Conservation (phyloP, 176 grass and related monocot genomes). For the Zizania latifolia region DNA sequence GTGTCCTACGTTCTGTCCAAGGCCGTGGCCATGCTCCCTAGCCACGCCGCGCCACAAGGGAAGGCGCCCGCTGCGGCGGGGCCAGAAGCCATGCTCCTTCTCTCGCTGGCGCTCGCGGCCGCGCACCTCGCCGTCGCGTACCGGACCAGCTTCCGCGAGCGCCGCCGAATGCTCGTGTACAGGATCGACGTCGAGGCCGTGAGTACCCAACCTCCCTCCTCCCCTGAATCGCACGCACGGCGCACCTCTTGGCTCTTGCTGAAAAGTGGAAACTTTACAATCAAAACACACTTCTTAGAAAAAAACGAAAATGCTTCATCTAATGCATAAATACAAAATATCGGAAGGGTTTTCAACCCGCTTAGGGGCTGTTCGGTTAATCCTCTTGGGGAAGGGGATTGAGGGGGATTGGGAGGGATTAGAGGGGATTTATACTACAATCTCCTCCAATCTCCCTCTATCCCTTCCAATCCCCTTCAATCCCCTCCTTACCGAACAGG, state of each 20-base stretch:
- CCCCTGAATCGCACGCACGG: not conserved
- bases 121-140: constrained; percentile 82
- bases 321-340: too few relatives aligned
- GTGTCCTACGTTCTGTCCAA: constrained; percentile 59
- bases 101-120: constrained; percentile 60
- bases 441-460: too few relatives aligned
- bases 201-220: constrained; percentile 3
- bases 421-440: too few relatives aligned
- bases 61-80: not conserved
- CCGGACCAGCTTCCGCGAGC: constrained; percentile 82
- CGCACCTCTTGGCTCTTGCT: too few relatives aligned
- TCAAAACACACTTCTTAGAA: not conserved
- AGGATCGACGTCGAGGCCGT: constrained; percentile 95
- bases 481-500: too few relatives aligned
- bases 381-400: too few relatives aligned
- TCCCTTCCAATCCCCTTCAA: too few relatives aligned
- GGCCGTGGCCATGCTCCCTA: constrained; percentile 29
- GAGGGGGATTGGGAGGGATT: too few relatives aligned
- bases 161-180: constrained; percentile 78
- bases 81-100: constrained; percentile 50
- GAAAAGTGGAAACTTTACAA: too few relatives aligned
- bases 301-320: too few relatives aligned
- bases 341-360: too few relatives aligned
- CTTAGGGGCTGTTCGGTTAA: too few relatives aligned
- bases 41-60: not conserved